phyloP scores from a whole-genome alignment of 257 asterid genomes.

The Petrea volubilis region DNA sequence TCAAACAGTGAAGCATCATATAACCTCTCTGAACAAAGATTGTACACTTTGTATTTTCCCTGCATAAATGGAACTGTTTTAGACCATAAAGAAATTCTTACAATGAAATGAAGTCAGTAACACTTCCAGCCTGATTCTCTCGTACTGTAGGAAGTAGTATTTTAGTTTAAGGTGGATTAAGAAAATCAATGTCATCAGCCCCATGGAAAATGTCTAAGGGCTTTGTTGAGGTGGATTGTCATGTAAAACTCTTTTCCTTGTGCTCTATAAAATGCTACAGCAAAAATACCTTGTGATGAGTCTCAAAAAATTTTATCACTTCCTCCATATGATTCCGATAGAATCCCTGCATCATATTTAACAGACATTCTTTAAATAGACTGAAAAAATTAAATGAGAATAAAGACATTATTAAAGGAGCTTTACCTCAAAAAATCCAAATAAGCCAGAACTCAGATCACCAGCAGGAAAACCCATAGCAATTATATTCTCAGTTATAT shows the following conservation, averaged over 20 bases:
- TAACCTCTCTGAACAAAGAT: slow-evolving; percentile 96
- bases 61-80: slow-evolving; percentile 35
- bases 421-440: slow-evolving; percentile 92
- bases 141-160: background rate
- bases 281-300: slow-evolving; percentile 81
- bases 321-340: slow-evolving; percentile 99
- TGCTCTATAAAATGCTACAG: slow-evolving; percentile 1
- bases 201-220: background rate
- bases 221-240: slow-evolving; percentile 22
- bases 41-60: slow-evolving; percentile 95
- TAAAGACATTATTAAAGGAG: slow-evolving; percentile 13
- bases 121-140: no score
- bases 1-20: slow-evolving; percentile 93
- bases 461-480: slow-evolving; percentile 99
- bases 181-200: background rate
- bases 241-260: slow-evolving; percentile 2
- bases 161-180: background rate
- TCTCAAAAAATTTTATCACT: slow-evolving; percentile 93
- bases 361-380: slow-evolving; percentile 26
- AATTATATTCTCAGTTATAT: slow-evolving; percentile 89
- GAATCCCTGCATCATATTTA: slow-evolving; percentile 64
- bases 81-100: background rate
- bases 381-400: background rate
- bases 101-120: slow-evolving; percentile 9
- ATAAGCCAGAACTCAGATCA: slow-evolving; percentile 93